A percentile compares a stretch with the other conserved stretches of the same genome.
Evolutionary conservation across 495 filamentous ascomycete genomes (phyloP).

Genomic region (Podospora pseudoanserina): DNA sequence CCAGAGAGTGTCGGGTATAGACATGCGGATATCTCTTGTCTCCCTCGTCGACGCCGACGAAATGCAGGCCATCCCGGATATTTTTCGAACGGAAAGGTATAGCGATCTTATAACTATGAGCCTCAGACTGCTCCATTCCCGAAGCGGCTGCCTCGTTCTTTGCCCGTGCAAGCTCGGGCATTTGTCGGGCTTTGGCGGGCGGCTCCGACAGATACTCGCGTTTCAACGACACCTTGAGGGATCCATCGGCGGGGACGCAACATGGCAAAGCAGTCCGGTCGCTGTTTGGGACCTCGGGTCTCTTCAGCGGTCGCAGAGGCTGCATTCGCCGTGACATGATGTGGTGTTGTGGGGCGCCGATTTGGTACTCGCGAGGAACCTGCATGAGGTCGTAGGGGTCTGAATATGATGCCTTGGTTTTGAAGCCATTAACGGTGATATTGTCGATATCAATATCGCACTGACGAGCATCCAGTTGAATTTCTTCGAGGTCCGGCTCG

Average conservation of each 20-base stretch:
- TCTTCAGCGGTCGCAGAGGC: constrained; percentile 52
- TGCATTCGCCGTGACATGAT: constrained; percentile 65
- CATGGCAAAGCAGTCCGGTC: constrained; percentile 35
- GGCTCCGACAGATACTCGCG: constrained; percentile 34
- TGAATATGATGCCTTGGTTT: constrained; percentile 57
- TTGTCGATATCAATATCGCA: constrained; percentile 61
- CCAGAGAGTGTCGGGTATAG: constrained; percentile 76
- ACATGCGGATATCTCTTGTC: constrained; percentile 84
- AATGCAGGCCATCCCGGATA: constrained; percentile 82
- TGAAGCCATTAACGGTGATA: constrained; percentile 69
- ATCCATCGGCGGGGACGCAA: constrained; percentile 43
- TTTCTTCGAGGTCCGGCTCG: constrained; percentile 58
- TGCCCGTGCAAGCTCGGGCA: constrained; percentile 29
- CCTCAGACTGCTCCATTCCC: constrained; percentile 9
- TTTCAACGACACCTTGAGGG: constrained; percentile 40
- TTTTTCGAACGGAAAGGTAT: constrained; percentile 73
- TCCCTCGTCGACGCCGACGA: constrained; percentile 74
- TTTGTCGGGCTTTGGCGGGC: constrained; percentile 29
- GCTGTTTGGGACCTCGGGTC: constrained; percentile 41
- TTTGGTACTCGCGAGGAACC: constrained; percentile 53
- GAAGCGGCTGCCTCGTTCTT: constrained; percentile 15
- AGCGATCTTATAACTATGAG: constrained; percentile 42
- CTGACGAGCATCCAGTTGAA: constrained; percentile 83
- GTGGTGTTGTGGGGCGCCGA: constrained; percentile 73
- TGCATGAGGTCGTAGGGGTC: constrained; percentile 69